Evolutionary conservation across 169 alveolate genomes (phyloP).

Genomic region (Theileria orientalis): DNA sequence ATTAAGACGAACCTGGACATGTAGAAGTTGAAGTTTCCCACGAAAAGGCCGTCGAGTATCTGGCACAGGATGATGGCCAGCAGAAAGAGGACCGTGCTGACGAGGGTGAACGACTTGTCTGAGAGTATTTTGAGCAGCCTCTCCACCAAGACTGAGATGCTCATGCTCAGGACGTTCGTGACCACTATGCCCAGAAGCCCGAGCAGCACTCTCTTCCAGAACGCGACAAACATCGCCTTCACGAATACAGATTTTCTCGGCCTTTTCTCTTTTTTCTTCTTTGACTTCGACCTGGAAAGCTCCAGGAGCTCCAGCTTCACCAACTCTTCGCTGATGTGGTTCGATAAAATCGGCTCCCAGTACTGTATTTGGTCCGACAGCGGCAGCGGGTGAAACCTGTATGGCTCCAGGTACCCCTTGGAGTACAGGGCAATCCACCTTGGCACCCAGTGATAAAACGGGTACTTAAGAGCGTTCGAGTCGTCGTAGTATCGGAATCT

Average conservation of each 20-base stretch:
- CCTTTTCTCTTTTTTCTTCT: background rate
- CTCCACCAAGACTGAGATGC: conserved; percentile 3
- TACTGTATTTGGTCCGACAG: conserved; percentile 30
- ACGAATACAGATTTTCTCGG: background rate
- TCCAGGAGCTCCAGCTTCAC: conserved; percentile 10
- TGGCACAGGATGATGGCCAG: background rate
- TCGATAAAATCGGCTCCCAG: conserved; percentile 33
- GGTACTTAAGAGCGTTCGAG: background rate
- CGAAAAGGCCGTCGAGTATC: background rate
- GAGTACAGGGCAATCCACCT: conserved; percentile 18
- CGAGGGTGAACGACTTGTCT: background rate
- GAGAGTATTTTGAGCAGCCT: background rate
- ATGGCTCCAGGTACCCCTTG: background rate
- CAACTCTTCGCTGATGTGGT: conserved; percentile 43
- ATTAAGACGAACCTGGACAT: background rate
- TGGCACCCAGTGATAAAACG: conserved; percentile 24
- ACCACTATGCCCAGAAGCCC: conserved; percentile 11
- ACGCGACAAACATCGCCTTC: background rate
- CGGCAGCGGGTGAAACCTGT: conserved; percentile 35
- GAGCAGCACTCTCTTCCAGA: background rate
- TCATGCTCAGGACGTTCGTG: conserved; percentile 11
- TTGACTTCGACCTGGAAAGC: background rate
- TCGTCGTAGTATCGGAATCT: conserved; percentile 17
- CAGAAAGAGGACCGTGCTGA: background rate
- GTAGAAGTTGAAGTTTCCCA: background rate